phyloP scores from a whole-genome alignment of 768 basidiomycete species.

The Hebeloma cylindrosporum region DNA sequence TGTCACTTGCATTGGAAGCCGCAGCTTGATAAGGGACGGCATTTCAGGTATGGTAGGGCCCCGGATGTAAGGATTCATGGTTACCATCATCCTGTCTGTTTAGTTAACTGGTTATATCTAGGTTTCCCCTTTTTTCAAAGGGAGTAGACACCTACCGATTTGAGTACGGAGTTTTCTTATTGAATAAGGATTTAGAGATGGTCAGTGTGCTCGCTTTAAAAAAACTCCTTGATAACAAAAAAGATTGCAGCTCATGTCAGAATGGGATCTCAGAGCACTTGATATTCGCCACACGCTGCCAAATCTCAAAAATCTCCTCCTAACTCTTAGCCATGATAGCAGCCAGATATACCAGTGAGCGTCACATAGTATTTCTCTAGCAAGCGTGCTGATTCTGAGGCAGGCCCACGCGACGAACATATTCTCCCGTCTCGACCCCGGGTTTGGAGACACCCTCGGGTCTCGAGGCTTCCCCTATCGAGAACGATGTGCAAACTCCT shows the following conservation, averaged over 20 bases:
- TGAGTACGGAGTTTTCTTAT: slow-evolving; percentile 94
- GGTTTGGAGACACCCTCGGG: slow-evolving; percentile 25
- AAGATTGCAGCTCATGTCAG: slow-evolving; percentile 75
- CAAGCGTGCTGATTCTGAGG: background rate
- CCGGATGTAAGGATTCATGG: slow-evolving; percentile 68
- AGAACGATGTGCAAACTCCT: slow-evolving; percentile 32
- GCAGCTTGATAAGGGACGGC: slow-evolving; percentile 87
- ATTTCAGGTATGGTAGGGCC: slow-evolving; percentile 96
- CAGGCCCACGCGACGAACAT: slow-evolving; percentile 17
- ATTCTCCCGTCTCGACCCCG: slow-evolving; percentile 29
- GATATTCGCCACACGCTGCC: slow-evolving; percentile 96
- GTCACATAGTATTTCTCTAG: slow-evolving; percentile 9
- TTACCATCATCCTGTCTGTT: slow-evolving; percentile 1
- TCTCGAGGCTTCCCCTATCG: slow-evolving; percentile 17
- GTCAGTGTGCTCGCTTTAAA: slow-evolving; percentile 40
- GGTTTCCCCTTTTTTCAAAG: slow-evolving; percentile 93
- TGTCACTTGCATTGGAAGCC: slow-evolving; percentile 85
- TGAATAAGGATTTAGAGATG: slow-evolving; percentile 98
- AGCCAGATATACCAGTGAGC: slow-evolving; percentile 48
- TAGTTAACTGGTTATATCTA: slow-evolving; percentile 29
- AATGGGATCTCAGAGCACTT: slow-evolving; percentile 82
- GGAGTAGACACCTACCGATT: slow-evolving; percentile 97
- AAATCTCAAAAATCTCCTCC: slow-evolving; percentile 90
- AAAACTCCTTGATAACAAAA: slow-evolving; percentile 10
- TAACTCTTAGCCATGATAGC: slow-evolving; percentile 80